phyloP scores from a whole-genome alignment of 768 basidiomycete genomes.

The Collybia mongolica region DNA sequence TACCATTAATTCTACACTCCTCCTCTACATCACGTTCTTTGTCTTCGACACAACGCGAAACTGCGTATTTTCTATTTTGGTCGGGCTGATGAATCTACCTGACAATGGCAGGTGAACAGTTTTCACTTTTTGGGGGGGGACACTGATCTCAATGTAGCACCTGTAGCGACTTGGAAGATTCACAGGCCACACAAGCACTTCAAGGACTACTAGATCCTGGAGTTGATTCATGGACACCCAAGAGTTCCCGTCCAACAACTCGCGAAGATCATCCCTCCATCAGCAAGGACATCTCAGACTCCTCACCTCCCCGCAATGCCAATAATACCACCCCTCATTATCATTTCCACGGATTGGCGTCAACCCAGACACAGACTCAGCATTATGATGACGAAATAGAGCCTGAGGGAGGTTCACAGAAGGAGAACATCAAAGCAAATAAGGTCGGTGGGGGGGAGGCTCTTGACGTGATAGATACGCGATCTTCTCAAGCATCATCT shows the following conservation, averaged over 20 bases:
- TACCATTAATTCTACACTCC: no score
- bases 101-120: slow-evolving; percentile 33
- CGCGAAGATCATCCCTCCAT: slow-evolving; percentile 19
- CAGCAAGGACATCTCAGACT: slow-evolving; percentile 36
- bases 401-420: slow-evolving; percentile 44
- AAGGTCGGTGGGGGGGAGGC: slow-evolving; percentile 1
- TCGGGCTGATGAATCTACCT: slow-evolving; percentile 31
- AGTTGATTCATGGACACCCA: slow-evolving; percentile 12
- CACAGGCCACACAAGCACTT: slow-evolving; percentile 58
- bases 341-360: slow-evolving; percentile 56
- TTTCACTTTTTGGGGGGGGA: slow-evolving; percentile 5
- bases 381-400: slow-evolving; percentile 29
- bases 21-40: background rate
- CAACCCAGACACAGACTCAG: slow-evolving; percentile 55
- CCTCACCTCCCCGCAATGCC: slow-evolving; percentile 32
- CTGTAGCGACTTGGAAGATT: slow-evolving; percentile 40
- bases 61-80: slow-evolving; percentile 1
- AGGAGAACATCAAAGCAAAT: slow-evolving; percentile 42
- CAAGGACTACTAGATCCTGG: slow-evolving; percentile 38
- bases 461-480: slow-evolving; percentile 8
- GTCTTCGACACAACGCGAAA: slow-evolving; percentile 7
- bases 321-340: slow-evolving; percentile 41
- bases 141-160: background rate
- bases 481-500: slow-evolving; percentile 22
- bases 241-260: slow-evolving; percentile 12